Evolutionary conservation across 768 basidiomycete species (phyloP), one percentile per base, ranked within the genome.

Genomic region (Udeniomyces megalosporus): DNA sequence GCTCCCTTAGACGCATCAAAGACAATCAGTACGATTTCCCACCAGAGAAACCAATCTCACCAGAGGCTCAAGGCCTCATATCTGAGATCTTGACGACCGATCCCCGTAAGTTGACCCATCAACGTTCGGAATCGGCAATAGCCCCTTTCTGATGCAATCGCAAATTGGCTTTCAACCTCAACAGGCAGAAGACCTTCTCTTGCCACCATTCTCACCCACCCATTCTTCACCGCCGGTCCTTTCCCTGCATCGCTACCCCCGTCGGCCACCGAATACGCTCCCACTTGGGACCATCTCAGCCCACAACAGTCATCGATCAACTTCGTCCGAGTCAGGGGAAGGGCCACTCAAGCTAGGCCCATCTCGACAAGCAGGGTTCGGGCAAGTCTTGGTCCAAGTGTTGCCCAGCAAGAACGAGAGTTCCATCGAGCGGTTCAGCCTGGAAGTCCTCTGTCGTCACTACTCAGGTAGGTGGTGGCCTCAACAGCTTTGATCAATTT

Each of bases 371-470:
- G 50, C 22, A 7, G 63, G 24, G 61, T 63, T 14, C 35, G 61
- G n/a, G 26, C 54, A 2, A 50, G 47, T n/a, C 50, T 74, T 34
- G 73, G 70, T 15, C 73, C 71, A 24, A 68, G 67, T 29, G 68
- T 73, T 60, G 62, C 71, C 49, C 68, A 72, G 60, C 71, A 75
- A 60, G 95, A 99, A 80, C 84, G 85, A 72, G 95, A 97, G 73
- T 96, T 97, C 83, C 85, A 86, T 76, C 84, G 85, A 69, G 95
- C 91, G 1, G 88, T 97, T 1, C 88, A 91, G 70, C 93, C 92
- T 6, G 90, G 88, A 47, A 88, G 85, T 65, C 95, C 95, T 0
- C 92, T 99, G 64, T 87, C 88, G 31, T 88, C 88, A 2, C 75
- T 99, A 53, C 79, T 99, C 68, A 85, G 71, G 71, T 75, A n/a